phyloP scores from a whole-genome alignment of 2,329 filamentous ascomycete genomes.

The Clarireedia homoeocarpa region DNA sequence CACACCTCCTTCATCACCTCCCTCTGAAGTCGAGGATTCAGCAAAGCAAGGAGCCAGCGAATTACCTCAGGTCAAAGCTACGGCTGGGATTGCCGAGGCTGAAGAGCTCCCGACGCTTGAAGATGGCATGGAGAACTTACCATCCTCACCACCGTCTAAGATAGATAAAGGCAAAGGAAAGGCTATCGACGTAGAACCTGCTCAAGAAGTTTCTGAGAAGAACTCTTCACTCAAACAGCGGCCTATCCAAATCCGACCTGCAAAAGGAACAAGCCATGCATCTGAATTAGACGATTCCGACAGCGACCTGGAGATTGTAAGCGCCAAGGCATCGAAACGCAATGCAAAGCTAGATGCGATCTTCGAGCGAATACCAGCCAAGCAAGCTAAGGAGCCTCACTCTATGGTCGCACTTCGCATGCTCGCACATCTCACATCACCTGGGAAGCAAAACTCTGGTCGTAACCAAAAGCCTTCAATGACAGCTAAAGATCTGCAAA shows the following conservation, averaged over 20 bases:
- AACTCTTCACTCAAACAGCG: slow-evolving; percentile 22
- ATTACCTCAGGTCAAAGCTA: not conserved
- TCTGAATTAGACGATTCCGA: slow-evolving; percentile 36
- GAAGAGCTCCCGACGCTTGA: slow-evolving; percentile 16
- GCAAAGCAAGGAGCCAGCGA: slow-evolving; percentile 24
- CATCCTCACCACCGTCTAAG: slow-evolving; percentile 17
- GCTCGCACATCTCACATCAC: slow-evolving; percentile 65
- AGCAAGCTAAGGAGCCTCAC: slow-evolving; percentile 52
- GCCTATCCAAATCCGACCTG: slow-evolving; percentile 33
- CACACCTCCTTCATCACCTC: slow-evolving; percentile 70
- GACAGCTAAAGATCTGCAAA: slow-evolving; percentile 61
- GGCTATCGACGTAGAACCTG: slow-evolving; percentile 31
- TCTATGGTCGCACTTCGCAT: slow-evolving; percentile 63
- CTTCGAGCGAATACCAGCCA: slow-evolving; percentile 61
- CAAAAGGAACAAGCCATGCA: slow-evolving; percentile 30
- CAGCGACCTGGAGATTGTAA: slow-evolving; percentile 35
- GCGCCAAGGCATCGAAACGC: slow-evolving; percentile 21
- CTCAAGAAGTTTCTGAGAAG: slow-evolving; percentile 11
- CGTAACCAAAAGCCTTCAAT: slow-evolving; percentile 46
- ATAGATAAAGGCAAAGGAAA: slow-evolving; percentile 56
- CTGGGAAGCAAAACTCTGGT: slow-evolving; percentile 41
- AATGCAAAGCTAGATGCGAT: slow-evolving; percentile 51
- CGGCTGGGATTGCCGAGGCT: slow-evolving; percentile 1
- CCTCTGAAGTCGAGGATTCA: slow-evolving; percentile 20
- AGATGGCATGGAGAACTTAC: slow-evolving; percentile 13